Evolutionary conservation across 2,329 filamentous ascomycete species (phyloP).

Genomic region (Coniochaeta prunicola): DNA sequence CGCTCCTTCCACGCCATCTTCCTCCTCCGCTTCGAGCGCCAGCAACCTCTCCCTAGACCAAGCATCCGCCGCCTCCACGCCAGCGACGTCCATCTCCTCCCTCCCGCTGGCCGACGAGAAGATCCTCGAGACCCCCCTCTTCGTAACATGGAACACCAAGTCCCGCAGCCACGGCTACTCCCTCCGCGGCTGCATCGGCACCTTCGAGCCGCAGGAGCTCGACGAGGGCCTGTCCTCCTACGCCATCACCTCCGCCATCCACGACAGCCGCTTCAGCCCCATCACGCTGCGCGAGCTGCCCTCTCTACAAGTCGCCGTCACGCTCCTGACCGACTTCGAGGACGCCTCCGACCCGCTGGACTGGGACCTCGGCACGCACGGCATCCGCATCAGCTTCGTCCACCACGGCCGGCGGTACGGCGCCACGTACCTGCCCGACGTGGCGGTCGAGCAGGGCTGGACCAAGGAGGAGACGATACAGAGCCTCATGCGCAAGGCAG

Average conservation of each 20-base stretch:
- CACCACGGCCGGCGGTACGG: slow-evolving; percentile 67
- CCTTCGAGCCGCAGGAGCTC: slow-evolving; percentile 74
- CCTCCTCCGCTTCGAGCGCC: slow-evolving; percentile 15
- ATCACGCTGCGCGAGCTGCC: slow-evolving; percentile 48
- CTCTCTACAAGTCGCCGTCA: slow-evolving; percentile 59
- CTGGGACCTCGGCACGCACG: slow-evolving; percentile 83
- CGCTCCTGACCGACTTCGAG: slow-evolving; percentile 81
- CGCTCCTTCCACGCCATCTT: slow-evolving; percentile 20
- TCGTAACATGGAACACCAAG: slow-evolving; percentile 89
- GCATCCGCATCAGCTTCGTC: slow-evolving; percentile 79
- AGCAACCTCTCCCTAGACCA: slow-evolving; percentile 1
- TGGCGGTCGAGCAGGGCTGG: slow-evolving; percentile 90
- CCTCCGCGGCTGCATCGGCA: slow-evolving; percentile 92
- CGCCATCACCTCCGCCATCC: slow-evolving; percentile 68
- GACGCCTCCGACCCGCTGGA: slow-evolving; percentile 65
- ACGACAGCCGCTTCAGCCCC: slow-evolving; percentile 56
- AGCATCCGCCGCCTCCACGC: slow-evolving; percentile 26
- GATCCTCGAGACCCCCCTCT: slow-evolving; percentile 61
- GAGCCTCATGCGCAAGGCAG: slow-evolving; percentile 89
- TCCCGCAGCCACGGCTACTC: slow-evolving; percentile 51
- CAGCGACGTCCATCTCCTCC: slow-evolving; percentile 33
- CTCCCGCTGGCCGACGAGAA: slow-evolving; percentile 17
- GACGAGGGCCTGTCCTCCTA: slow-evolving; percentile 69
- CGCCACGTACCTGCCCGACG: slow-evolving; percentile 86
- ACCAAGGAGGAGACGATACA: slow-evolving; percentile 84